Percentiles rank a stretch among this genome's conserved stretches.
Evolutionary conservation across 1,284 basidiomycete species (phyloP).

Genomic region (Coniferiporia weirii): DNA sequence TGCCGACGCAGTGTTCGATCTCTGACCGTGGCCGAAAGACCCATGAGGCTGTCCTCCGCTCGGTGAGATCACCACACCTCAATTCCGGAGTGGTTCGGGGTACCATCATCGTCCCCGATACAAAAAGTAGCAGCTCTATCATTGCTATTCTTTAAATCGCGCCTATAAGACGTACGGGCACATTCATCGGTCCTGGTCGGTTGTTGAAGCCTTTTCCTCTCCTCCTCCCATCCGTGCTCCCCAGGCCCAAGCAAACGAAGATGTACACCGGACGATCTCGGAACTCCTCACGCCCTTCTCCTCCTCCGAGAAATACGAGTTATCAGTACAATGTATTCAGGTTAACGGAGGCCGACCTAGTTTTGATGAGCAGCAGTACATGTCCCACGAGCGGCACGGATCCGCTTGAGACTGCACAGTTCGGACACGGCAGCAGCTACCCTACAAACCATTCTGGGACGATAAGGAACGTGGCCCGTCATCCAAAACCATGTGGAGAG

Average conservation of each 20-base stretch:
- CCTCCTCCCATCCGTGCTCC: too few species aligned
- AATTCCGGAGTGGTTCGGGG: too few species aligned
- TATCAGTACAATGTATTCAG: not conserved
- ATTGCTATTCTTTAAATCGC: not conserved
- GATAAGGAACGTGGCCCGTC: not conserved
- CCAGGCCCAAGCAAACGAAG: too few species aligned
- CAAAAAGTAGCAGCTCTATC: too few species aligned
- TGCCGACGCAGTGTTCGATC: too few species aligned
- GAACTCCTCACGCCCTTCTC: not conserved
- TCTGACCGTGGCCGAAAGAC: too few species aligned
- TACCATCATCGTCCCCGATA: too few species aligned
- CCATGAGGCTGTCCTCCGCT: too few species aligned
- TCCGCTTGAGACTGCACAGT: not conserved
- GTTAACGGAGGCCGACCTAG: not conserved
- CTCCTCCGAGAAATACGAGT: not conserved
- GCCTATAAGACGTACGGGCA: too few species aligned
- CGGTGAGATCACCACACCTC: too few species aligned
- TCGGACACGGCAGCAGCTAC: not conserved
- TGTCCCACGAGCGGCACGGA: not conserved
- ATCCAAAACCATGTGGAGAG: conserved; percentile 8
- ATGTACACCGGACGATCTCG: not conserved
- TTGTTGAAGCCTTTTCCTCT: too few species aligned
- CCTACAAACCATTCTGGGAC: not conserved
- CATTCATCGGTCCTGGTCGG: too few species aligned
- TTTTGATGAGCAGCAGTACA: not conserved